Evolutionary conservation across 1,139 yeast genomes (phyloP).

Genomic region (Scheffersomyces insectosa): DNA sequence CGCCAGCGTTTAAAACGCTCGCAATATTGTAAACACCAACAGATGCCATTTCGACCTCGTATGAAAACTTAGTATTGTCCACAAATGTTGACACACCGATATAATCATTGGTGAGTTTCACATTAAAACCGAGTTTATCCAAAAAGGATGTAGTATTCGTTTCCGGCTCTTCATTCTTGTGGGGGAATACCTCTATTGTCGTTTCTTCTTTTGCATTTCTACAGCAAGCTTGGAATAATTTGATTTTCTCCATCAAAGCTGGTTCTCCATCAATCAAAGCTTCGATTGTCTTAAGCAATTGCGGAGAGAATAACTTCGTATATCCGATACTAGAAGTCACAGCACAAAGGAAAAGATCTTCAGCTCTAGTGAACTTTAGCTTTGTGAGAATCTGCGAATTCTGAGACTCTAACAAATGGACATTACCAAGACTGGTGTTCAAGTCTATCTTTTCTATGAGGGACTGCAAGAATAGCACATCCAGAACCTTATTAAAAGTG

Average conservation of each 20-base stretch:
- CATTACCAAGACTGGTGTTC: constrained; percentile 10
- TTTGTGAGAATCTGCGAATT: constrained; percentile 29
- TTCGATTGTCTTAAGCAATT: constrained; percentile 22
- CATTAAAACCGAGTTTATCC: constrained; percentile 22
- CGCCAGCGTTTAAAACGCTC: neutral
- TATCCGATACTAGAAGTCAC: constrained; percentile 31
- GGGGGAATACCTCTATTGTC: neutral
- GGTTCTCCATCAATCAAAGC: constrained; percentile 9
- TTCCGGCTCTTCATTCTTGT: constrained; percentile 1
- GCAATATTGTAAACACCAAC: constrained; percentile 23
- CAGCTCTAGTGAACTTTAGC: constrained; percentile 16
- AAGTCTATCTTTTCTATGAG: constrained; percentile 23
- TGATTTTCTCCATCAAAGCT: neutral
- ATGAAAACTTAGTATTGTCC: constrained; percentile 32
- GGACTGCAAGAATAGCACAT: constrained; percentile 18
- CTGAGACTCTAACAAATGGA: constrained; percentile 27
- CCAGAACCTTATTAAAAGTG: constrained; percentile 13
- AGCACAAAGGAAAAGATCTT: constrained; percentile 18
- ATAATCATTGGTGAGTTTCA: constrained; percentile 35
- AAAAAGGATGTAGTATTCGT: neutral
- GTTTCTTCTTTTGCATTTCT: neutral
- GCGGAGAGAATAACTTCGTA: constrained; percentile 34
- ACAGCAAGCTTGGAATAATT: neutral
- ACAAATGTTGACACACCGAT: constrained; percentile 35
- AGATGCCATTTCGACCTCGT: constrained; percentile 32